Evolutionary conservation across 2,329 filamentous ascomycete genomes (phyloP), one percentile per base, ranked within the genome.

Genomic region (Calonectria naviculata): DNA sequence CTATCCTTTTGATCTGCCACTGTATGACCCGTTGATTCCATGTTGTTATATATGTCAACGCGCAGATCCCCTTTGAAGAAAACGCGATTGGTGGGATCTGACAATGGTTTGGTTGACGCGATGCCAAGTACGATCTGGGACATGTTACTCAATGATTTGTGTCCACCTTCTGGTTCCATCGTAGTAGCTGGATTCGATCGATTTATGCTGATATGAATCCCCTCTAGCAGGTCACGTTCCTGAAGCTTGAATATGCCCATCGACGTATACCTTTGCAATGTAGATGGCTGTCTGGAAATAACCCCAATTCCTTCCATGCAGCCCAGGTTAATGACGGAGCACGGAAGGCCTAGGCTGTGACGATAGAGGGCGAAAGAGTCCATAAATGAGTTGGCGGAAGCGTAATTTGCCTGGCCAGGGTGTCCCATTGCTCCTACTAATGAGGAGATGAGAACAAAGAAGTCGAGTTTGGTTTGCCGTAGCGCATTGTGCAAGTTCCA

Each of bases 381-480:
- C 7, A 29, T 42, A 6, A 73, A 75, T 3, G 36, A 70, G 31
- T 67, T 71, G 3, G 58, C 70, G 1, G 68, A 19, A 5, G 67
- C 60, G 42, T 75, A 75, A n/a, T 68, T 75, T 0, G 41, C 63
- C 29, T 75, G 71, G 0, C 71, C 73, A 6, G 54, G 47, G 5
- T 74, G 70, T 2, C 69, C 73, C 0, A 46, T 49, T 4, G 70
- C 10, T 0, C 64, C 65, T 2, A 49, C 63, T 0, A 15, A 29
- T 3, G 71, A 73, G 1, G 69, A 70, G 1, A 68, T 62, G 13
- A 74, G 34, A 42, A 68, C 47, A 71, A 84, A 86, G 75, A 87
- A 84, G 68, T 85, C 83, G 0, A 85, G 62, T 0, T 60, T 38
- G 15, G 72, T 56, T 5, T 17, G 24, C 0, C 19, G 29, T 5